These are phyloP conservation scores for Huntiella decipiens DNA, from an alignment of 2,329 filamentous ascomycete genomes.

Conservation along the genomic window DNA sequence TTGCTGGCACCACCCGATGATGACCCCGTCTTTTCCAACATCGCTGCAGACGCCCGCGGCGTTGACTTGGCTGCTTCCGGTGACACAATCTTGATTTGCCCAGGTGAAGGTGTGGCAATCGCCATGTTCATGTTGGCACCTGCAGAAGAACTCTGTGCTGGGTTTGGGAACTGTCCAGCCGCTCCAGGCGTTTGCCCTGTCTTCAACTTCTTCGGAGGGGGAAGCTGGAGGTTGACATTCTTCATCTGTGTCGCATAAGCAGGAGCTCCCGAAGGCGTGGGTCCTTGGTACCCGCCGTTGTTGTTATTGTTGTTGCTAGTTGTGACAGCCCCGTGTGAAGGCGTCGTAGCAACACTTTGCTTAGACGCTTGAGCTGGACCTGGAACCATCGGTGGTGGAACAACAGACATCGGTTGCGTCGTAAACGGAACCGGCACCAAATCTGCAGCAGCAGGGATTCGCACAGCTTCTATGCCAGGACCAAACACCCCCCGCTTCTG, in stretches of 20 bases:
- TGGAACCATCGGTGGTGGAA: not conserved
- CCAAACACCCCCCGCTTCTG: no score
- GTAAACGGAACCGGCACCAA: no score
- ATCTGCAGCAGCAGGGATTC: not conserved
- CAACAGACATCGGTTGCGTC: no score
- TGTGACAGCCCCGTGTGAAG: not conserved
- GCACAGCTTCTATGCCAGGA: not conserved
- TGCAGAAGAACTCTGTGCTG: not conserved
- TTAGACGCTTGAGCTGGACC: not conserved
- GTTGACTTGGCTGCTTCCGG: constrained; percentile 11
- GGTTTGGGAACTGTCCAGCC: not conserved
- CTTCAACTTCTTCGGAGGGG: constrained; percentile 37
- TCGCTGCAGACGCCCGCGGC: constrained; percentile 8
- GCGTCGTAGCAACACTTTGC: not conserved
- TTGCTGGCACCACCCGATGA: constrained; percentile 16
- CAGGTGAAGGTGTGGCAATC: constrained; percentile 4
- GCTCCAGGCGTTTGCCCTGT: constrained; percentile 11
- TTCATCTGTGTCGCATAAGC: constrained; percentile 25
- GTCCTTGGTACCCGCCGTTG: constrained; percentile 3
- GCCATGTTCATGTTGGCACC: not conserved
- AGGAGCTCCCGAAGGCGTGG: constrained; percentile 39
- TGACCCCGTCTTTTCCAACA: not conserved
- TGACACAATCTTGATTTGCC: constrained; percentile 1
- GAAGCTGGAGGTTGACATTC: constrained; percentile 37
- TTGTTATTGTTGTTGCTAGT: constrained; percentile 2